These are phyloP conservation scores for Striga hermonthica DNA, from an alignment of 305 asterid genomes.

Conservation along the genomic window DNA sequence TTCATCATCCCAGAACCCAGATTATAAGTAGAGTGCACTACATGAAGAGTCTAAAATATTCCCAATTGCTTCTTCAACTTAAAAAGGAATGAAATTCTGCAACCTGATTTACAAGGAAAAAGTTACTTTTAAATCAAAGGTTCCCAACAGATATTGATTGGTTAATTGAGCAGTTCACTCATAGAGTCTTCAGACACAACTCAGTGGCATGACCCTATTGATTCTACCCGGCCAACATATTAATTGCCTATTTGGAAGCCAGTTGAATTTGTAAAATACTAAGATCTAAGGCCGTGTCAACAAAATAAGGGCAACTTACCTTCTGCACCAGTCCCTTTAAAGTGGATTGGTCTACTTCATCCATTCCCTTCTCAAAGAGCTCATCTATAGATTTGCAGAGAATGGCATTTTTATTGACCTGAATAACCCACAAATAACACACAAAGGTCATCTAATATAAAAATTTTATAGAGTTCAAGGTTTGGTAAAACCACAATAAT, in stretches of 20 bases:
- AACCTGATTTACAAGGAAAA: neutral
- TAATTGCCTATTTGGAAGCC: no score
- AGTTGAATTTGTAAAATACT: neutral
- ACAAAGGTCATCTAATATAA: no score
- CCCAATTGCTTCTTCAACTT: conserved; percentile 10
- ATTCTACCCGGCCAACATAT: neutral
- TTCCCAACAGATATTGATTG: neutral
- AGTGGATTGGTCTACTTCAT: conserved; percentile 48
- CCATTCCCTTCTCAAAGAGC: conserved; percentile 69
- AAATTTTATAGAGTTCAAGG: no score
- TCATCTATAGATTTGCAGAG: conserved; percentile 86
- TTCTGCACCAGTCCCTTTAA: conserved; percentile 61
- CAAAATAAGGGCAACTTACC: conserved; percentile 43
- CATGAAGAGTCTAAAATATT: neutral
- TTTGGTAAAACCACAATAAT: neutral
- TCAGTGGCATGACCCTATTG: neutral
- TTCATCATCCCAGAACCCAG: neutral
- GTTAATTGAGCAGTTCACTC: conserved; percentile 1
- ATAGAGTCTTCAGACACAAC: conserved; percentile 4
- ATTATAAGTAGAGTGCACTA: neutral
- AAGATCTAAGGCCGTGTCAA: conserved; percentile 10
- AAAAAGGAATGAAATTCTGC: neutral
- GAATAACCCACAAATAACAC: conserved; percentile 23
- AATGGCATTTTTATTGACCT: conserved; percentile 80
- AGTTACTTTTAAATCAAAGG: neutral